Evolutionary conservation across 306 rosid species (phyloP), one percentile per base, ranked within the genome.

Genomic region (Myrica gale): DNA sequence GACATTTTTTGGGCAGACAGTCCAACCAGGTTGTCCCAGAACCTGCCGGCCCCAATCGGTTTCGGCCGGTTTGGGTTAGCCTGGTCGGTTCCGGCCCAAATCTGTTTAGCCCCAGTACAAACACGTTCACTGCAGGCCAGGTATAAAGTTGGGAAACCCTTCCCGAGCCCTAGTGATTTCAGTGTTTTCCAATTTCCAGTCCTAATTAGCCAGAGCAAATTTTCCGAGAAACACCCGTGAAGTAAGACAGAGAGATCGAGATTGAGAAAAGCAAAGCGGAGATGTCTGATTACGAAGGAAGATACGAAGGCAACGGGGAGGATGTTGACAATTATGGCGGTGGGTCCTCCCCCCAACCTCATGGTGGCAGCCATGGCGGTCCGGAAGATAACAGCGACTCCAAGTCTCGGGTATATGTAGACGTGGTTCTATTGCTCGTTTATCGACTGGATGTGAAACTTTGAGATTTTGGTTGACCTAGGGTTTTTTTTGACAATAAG

Each of bases 281-380:
- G 41, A 95, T 95, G 99, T 75, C 91, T 9, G 99, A 95, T 37
- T 88, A 86, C 93, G 92, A 89, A 44, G 97, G 82, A 56, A 85
- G 90, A 80, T 90, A 88, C 86, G 93, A 89, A 75, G 91, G 85
- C 0, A 89, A 92, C 76, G 93, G 91, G 43, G 93, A 85, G 47
- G 90, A 84, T 37, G 80, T 72, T 12, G 90, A 86, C n/a, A 74
- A 70, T 72, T 80, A 81, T 62, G 90, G 71, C 39, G 82, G 83
- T n/a, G 93, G 75, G 62, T 77, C 81, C 63, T 89, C 97, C 78
- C 97, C 99, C 16, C 93, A 67, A 26, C 87, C 83, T 32, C 89
- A 76, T 1, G 88, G 83, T 32, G 41, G 79, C 17, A 77, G 81
- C 68, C 87, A 85, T 26, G 84, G 85, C 17, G 78, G 75, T 58